Conservation (phyloP, 2,329 filamentous ascomycete genomes). For the Botrytis byssoidea region DNA sequence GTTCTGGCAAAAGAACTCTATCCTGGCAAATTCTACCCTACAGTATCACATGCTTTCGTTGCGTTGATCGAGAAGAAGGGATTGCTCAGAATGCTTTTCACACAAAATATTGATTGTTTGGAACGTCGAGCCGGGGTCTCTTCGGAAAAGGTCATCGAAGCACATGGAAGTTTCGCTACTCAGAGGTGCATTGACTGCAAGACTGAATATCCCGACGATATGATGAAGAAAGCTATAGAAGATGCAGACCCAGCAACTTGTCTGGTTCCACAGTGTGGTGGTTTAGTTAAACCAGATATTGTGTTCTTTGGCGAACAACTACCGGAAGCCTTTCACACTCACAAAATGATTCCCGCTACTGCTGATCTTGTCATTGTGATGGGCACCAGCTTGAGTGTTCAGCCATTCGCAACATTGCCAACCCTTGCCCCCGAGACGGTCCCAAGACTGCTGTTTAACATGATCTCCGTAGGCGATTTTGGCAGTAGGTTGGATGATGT, state of each 20-base stretch:
- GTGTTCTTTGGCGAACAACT: conserved; percentile 79
- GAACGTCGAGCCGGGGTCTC: conserved; percentile 86
- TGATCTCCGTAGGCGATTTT: conserved; percentile 76
- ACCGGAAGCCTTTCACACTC: conserved; percentile 63
- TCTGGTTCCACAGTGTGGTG: conserved; percentile 58
- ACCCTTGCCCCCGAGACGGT: conserved; percentile 57
- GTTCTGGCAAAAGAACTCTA: conserved; percentile 88
- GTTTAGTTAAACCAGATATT: conserved; percentile 77
- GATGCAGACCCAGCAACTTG: conserved; percentile 71
- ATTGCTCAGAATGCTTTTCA: conserved; percentile 82
- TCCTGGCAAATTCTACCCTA: conserved; percentile 84
- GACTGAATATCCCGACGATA: conserved; percentile 64
- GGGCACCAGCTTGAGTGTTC: conserved; percentile 83
- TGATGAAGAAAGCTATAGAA: conserved; percentile 70
- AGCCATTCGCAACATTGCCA: conserved; percentile 84
- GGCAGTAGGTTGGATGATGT: conserved; percentile 83
- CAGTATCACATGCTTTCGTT: conserved; percentile 87
- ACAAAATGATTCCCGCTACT: conserved; percentile 52
- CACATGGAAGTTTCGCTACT: conserved; percentile 89
- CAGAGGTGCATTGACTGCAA: conserved; percentile 92
- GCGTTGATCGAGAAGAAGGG: conserved; percentile 76
- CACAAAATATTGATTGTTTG: conserved; percentile 96
- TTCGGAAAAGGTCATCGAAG: conserved; percentile 78
- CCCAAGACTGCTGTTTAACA: conserved; percentile 84
- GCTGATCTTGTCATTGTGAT: conserved; percentile 82